Conservation (phyloP, 108 stramenopile genomes). For the Licmophora abbreviata region DNA sequence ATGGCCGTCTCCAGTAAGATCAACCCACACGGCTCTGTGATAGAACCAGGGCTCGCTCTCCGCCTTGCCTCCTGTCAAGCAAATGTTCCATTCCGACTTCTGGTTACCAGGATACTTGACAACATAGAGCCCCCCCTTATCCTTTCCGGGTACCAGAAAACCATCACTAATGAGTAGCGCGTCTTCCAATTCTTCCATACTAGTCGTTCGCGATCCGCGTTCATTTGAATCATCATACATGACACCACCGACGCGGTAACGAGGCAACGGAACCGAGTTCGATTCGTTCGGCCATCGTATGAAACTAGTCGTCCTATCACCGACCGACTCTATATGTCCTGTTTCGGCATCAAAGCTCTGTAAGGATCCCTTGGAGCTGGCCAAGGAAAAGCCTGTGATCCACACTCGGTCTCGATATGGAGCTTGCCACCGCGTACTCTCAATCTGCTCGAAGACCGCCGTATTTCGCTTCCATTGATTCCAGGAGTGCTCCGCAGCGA, state of each 20-base stretch:
- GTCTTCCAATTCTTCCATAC: slow-evolving; percentile 25
- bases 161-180: slow-evolving; percentile 88
- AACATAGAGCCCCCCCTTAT: slow-evolving; percentile 87
- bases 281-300: slow-evolving; percentile 92
- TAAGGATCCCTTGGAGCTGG: slow-evolving; percentile 54
- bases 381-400: slow-evolving; percentile 78
- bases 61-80: slow-evolving; percentile 29
- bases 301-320: slow-evolving; percentile 39
- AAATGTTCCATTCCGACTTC: slow-evolving; percentile 51
- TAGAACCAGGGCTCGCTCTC: slow-evolving; percentile 80
- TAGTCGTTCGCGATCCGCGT: not conserved
- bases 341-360: slow-evolving; percentile 48
- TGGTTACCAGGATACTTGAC: slow-evolving; percentile 61
- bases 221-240: slow-evolving; percentile 2
- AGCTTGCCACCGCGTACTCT: slow-evolving; percentile 4
- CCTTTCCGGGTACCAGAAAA: slow-evolving; percentile 91
- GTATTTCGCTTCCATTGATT: slow-evolving; percentile 20
- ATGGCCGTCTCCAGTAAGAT: slow-evolving; percentile 83
- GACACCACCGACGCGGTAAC: slow-evolving; percentile 8
- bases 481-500: slow-evolving; percentile 9
- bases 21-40: slow-evolving; percentile 87
- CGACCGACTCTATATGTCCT: slow-evolving; percentile 47
- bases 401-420: slow-evolving; percentile 52
- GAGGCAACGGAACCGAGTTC: slow-evolving; percentile 43
- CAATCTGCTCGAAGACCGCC: slow-evolving; percentile 5